phyloP scores from a whole-genome alignment of 495 filamentous ascomycete genomes.

The Durotheca rogersii region DNA sequence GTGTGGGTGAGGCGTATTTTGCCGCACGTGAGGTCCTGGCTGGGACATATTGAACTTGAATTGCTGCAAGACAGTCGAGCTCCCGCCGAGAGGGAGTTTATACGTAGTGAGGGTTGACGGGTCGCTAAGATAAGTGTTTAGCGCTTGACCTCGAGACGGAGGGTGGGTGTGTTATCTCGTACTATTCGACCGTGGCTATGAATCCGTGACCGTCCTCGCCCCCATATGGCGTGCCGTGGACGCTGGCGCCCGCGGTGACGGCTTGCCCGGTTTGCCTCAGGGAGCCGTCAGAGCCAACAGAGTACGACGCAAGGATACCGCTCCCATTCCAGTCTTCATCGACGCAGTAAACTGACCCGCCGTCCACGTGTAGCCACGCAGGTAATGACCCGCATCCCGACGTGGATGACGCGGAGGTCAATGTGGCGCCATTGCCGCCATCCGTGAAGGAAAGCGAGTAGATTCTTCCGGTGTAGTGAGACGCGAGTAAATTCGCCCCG shows the following conservation, averaged over 20 bases:
- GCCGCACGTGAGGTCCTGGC: conserved; percentile 57
- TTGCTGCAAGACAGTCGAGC: conserved; percentile 39
- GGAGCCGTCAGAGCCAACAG: conserved; percentile 39
- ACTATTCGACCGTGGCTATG: conserved; percentile 53
- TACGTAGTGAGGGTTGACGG: conserved; percentile 47
- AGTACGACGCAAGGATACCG: conserved; percentile 45
- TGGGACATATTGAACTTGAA: conserved; percentile 56
- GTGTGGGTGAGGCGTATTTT: conserved; percentile 71
- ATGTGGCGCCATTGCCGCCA: conserved; percentile 26
- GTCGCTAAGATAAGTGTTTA: conserved; percentile 36
- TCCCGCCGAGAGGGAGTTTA: conserved; percentile 34
- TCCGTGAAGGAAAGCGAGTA: conserved; percentile 40
- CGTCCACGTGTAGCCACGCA: conserved; percentile 57
- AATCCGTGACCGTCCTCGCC: conserved; percentile 39
- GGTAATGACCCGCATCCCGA: conserved; percentile 45
- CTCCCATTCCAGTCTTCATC: conserved; percentile 53
- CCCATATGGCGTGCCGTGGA: conserved; percentile 45
- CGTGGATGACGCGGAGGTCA: conserved; percentile 36
- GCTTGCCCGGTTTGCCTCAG: conserved; percentile 40
- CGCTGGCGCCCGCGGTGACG: conserved; percentile 41
- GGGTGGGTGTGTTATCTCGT: conserved; percentile 16
- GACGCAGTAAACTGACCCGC: conserved; percentile 57
- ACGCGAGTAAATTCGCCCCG: conserved; percentile 43
- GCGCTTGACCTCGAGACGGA: not conserved
- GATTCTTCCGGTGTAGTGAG: conserved; percentile 45